Conservation (phyloP, 257 asterid genomes). For the Haberlea rhodopensis region DNA sequence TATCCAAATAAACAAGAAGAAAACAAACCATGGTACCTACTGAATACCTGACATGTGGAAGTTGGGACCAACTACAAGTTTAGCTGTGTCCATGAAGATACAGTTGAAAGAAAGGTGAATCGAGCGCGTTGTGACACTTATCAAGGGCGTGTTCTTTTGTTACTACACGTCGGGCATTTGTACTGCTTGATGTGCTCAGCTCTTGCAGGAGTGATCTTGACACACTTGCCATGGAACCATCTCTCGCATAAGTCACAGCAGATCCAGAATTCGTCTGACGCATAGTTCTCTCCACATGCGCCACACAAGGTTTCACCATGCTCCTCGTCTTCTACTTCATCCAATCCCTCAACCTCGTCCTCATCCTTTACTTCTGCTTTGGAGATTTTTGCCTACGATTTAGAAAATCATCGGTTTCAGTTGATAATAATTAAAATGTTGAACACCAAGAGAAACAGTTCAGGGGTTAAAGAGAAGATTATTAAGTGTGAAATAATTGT, state of each 20-base stretch:
- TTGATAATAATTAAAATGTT: neutral
- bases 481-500: neutral
- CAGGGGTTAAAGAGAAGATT: neutral
- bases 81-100: conserved; percentile 27
- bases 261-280: conserved; percentile 74
- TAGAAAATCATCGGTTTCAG: conserved; percentile 2
- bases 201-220: conserved; percentile 77
- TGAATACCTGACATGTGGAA: neutral
- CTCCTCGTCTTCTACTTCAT: conserved; percentile 56
- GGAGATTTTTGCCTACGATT: conserved; percentile 43
- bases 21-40: neutral
- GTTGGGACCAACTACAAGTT: conserved; percentile 23
- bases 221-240: conserved; percentile 92
- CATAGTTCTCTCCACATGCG: conserved; percentile 71
- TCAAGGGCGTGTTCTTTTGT: conserved; percentile 67
- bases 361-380: conserved; percentile 47
- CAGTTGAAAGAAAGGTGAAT: conserved; percentile 21
- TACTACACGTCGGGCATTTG: conserved; percentile 74
- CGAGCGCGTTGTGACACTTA: conserved; percentile 3
- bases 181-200: conserved; percentile 92
- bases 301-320: conserved; percentile 66
- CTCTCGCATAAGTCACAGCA: conserved; percentile 78
- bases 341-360: conserved; percentile 47
- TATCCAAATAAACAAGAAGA: neutral
- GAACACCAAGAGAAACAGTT: conserved; percentile 12